Evolutionary conservation across 108 stramenopile genomes (phyloP), one percentile per base, ranked within the genome.

Genomic region (Cyclotella baltica): DNA sequence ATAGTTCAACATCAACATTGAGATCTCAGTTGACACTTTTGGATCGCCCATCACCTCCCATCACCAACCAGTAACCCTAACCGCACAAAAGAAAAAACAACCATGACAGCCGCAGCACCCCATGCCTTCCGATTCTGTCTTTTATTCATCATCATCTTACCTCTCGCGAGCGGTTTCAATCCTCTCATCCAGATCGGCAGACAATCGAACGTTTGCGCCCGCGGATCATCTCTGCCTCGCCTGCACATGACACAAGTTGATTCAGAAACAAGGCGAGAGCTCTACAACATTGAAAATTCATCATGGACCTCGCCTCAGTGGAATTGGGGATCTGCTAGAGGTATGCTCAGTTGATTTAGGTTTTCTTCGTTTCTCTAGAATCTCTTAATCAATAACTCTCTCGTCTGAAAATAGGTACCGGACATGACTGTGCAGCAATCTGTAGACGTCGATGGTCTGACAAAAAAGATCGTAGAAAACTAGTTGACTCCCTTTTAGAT

Each of bases 281-380:
- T 94, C 6, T 94, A 91, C 73, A 86, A 77, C 50, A 83, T 94
- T 29, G 83, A 86, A 28, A 76, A 87, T 61, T 87, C 89, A 9
- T 89, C 90, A 13, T 94, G 93, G 93, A 84, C 70, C 23, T 88
- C 88, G 4, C 67, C 86, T 2, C 31, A 83, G 38, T 94, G 93
- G 93, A 90, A 92, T 50, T 94, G 93, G 93, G 93, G 93, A 34
- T 90, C 53, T 61, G 93, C 90, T 5, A 56, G 34, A 25, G 91
- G 59, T 61, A 61, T 34, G 59, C 23, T n/a, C 55, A 27, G 2
- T 25, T 56, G 55, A 11, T 56, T 56, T 53, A n/a, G 52, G 4
- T 20, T 25, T 11, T 56, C 22, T 56, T 27, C 25, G 22, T 2
- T 56, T 25, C 1, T 25, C 55, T 27, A 16, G 47, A n/a, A 48